Evolutionary conservation across 2,329 filamentous ascomycete genomes (phyloP), one percentile per base, ranked within the genome.

Genomic region (Ilyonectria mors-panacis): DNA sequence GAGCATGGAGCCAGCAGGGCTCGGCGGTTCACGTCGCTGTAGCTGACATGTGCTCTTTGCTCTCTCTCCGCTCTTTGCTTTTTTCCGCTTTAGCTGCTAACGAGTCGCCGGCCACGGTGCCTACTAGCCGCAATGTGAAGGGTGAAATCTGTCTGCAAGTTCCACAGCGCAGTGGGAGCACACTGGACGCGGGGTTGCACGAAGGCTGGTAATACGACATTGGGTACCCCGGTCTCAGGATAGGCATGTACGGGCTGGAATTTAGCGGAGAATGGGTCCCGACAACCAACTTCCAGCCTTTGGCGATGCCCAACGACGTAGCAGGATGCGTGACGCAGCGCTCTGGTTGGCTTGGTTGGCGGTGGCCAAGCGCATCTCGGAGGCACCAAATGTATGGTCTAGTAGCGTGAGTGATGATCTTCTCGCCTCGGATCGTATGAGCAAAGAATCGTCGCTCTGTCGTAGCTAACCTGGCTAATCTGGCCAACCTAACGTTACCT

Each of bases 1-100:
- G 61, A 54, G 50, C 39, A 28, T 19, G 50, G 53, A 57, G 37
- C 30, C 51, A 63, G 45, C 37, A 33, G 10, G 9, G 39, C 39
- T 51, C 44, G 42, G 37, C 50, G 28, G 50, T 42, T 45, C 39
- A 48, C 42, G 47, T 39, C 45, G 28, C 48, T 42, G 15, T 44
- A n/a, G 39, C 56, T 28, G 63, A 35, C 63, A 60, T 65, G 57
- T 60, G 57, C 57, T 66, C 51, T 21, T 47, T n/a, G 39, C 30
- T n/a, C 15, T 30, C 39, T 39, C 37, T 35, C 51, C 57, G 57
- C 51, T 33, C 42, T 60, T 44, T 51, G 57, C 63, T 59, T 57
- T 58, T 58, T 54, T 19, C 63, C 56, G 39, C 37, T 47, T 21
- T 66, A 47, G 28, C 47, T 57, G 58, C 28, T 58, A n/a, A 45